A percentile compares a stretch with the other conserved stretches of the same genome.
Conservation (phyloP, 1,284 basidiomycete species). For the Irpex sp. region DNA sequence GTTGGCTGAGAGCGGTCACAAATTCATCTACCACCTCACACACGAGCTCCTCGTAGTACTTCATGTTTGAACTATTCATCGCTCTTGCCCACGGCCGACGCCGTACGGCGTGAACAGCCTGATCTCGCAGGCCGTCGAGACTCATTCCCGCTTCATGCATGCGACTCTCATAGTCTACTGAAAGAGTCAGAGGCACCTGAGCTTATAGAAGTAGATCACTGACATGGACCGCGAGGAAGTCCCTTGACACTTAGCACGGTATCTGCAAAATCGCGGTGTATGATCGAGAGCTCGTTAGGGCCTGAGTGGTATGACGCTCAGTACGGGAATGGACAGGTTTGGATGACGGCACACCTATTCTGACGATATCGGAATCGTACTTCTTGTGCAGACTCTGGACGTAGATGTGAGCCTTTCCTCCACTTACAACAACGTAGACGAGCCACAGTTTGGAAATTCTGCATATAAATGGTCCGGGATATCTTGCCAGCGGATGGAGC, state of each 20-base stretch:
- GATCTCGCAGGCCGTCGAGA: slow-evolving; percentile 11
- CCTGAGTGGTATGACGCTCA: not conserved
- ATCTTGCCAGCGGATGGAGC: slow-evolving; percentile 16
- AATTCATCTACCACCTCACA: slow-evolving; percentile 1
- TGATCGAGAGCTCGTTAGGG: slow-evolving; percentile 15
- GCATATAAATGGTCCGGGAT: slow-evolving; percentile 14
- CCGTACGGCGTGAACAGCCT: slow-evolving; percentile 14
- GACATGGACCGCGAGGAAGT: slow-evolving; percentile 14
- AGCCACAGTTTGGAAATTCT: slow-evolving; percentile 13
- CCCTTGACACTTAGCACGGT: slow-evolving; percentile 10
- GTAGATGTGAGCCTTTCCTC: slow-evolving; percentile 8
- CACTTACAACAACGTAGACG: slow-evolving; percentile 5
- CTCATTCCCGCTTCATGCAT: slow-evolving; percentile 10
- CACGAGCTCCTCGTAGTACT: slow-evolving; percentile 16
- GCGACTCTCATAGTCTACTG: slow-evolving; percentile 14
- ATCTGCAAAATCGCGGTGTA: slow-evolving; percentile 1
- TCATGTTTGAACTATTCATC: slow-evolving; percentile 13
- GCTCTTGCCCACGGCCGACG: slow-evolving; percentile 18
- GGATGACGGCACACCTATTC: slow-evolving; percentile 9
- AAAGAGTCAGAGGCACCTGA: not conserved
- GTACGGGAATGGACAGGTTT: not conserved
- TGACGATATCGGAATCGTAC: slow-evolving; percentile 11
- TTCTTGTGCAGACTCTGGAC: slow-evolving; percentile 9
- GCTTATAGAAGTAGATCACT: not conserved
- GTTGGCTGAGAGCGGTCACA: slow-evolving; percentile 3